Base-by-base conservation (phyloP, 495 filamentous ascomycete species). In the Astrothelium subdiscretum region DNA sequence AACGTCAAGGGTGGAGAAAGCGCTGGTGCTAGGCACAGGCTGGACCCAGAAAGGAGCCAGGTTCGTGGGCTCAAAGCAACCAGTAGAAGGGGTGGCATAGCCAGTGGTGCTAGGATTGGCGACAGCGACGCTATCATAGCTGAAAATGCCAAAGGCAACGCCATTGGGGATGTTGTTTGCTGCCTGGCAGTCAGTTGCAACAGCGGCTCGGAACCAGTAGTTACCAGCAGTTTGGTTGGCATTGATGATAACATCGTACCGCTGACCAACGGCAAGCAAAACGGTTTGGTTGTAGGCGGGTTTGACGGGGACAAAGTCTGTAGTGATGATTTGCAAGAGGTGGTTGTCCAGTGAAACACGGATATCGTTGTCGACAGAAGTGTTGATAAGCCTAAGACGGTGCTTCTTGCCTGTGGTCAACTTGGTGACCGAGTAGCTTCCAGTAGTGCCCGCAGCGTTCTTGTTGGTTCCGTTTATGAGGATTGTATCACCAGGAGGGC, bases 221-320 rank as follows among this genome's bases (percentile, higher is more conserved):
- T 71, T 73, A 48, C 57, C 70, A 12, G 65, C 61, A 15, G 66
- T 48, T 58, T 73, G 68, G 63, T 71, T 68, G 1, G 73, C 70
- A 31, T 64, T 63, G 58, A 76, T 70, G 31, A 76, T 65, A 26
- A 76, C 73, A 35, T 76, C 74, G 65, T 76, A 76, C 3, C 74
- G 69, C 64, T 76, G 74, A 20, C 73, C 74, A 43, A 75, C 64
- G 11, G 54, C 66, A 15, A 76, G 22, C n/a, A 69, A 42, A 2
- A 76, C 27, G 1, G 68, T 68, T 2, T 65, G 29, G 8, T 68
- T 68, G 24, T 29, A 62, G 58, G 62, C 72, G 0, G 74, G 73
- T 54, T 71, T 67, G 51, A 74, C 67, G 6, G 74, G 73, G 32
- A 71, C 60, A 59, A 75, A 73, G 64, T 75, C 73, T 1, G 73